Evolutionary conservation across 768 basidiomycete genomes (phyloP), one percentile per base, ranked within the genome.

Genomic region (Leccinum rimulosum): DNA sequence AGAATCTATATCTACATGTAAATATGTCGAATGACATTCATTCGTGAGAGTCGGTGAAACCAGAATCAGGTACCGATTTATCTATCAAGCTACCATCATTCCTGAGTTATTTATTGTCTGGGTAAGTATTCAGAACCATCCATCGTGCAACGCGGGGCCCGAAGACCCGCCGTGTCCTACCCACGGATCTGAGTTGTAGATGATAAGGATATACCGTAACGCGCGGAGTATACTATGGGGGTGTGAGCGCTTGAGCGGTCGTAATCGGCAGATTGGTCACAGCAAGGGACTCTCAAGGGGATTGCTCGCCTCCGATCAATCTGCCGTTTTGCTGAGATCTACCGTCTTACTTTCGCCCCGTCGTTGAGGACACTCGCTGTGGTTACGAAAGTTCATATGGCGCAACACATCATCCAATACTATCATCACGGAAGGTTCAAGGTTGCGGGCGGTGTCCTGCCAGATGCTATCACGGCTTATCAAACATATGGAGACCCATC

Each of bases 401-500:
- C 66, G 43, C 50, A 61, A 57, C 60, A 55, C 52, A 40, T 56
- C 72, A 78, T 76, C 4, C 74, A 80, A 63, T 81, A 78, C 65
- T 77, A 82, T 60, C 80, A 79, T 58, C 84, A 85, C 61, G 83
- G 83, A 15, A 78, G 83, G 31, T 80, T 84, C 66, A 71, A 66
- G 22, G 77, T 84, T 9, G 68, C 77, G 52, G 84, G 84, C 2
- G 84, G 84, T 19, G 68, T 80, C 6, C 68, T 85, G 14, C 82
- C 84, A 12, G 77, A 84, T 55, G 84, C 83, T 8, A 64, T 84
- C 35, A 85, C 84, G 1, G 84, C 84, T 25, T 85, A 81, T 65
- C 74, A 80, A 36, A 81, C 82, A 7, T 84, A 82, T 64, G 83
- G 84, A 12, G 70, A 81, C 58, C 75, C 77, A 0, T 66, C 67